These are phyloP conservation scores for Linanthus parryae DNA, from an alignment of 148 eudicot species.

Conservation along the genomic window DNA sequence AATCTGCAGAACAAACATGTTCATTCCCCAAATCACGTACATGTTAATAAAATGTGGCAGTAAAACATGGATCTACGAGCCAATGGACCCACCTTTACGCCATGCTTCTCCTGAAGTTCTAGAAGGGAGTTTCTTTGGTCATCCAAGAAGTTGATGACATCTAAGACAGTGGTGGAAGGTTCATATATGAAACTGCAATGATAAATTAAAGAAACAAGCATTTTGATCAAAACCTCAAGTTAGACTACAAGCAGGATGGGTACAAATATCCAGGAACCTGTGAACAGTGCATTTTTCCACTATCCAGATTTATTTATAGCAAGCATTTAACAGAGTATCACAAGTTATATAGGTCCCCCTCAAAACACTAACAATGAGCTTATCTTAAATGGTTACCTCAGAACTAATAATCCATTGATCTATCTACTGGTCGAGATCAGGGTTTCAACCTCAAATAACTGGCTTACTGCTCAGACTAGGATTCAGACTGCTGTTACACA, in stretches of 20 bases:
- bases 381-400: too few relatives aligned
- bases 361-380: too few relatives aligned
- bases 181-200: slow-evolving; percentile 80
- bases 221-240: not conserved
- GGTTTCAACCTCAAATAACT: too few relatives aligned
- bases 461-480: too few relatives aligned
- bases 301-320: too few relatives aligned
- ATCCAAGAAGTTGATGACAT: slow-evolving; percentile 54
- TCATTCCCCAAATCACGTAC: not conserved
- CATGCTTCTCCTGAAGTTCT: slow-evolving; percentile 87
- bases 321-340: too few relatives aligned
- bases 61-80: not conserved
- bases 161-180: slow-evolving; percentile 65
- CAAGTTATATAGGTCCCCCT: too few relatives aligned
- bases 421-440: too few relatives aligned
- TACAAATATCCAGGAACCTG: not conserved
- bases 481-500: too few relatives aligned
- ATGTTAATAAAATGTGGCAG: not conserved
- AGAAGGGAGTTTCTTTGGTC: slow-evolving; percentile 73
- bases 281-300: not conserved
- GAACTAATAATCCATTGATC: too few relatives aligned
- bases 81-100: slow-evolving; percentile 48
- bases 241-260: not conserved
- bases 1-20: slow-evolving; percentile 42
- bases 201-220: slow-evolving; percentile 9